These are phyloP conservation scores for Pyrenochaeta sp. DNA, from an alignment of 2,329 filamentous ascomycete genomes.

Conservation along the genomic window DNA sequence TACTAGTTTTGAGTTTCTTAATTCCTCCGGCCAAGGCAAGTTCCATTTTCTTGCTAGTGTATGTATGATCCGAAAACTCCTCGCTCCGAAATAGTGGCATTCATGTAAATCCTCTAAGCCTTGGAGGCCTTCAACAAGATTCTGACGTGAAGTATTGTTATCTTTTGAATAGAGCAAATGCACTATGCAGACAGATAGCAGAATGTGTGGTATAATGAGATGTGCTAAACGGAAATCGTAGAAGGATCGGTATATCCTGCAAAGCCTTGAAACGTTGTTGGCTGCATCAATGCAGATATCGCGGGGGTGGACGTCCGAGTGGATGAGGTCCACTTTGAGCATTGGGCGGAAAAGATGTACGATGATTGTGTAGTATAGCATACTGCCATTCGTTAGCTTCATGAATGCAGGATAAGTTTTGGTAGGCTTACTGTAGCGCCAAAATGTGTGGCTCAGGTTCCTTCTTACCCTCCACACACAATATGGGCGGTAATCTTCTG, in stretches of 20 bases:
- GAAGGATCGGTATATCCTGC: conserved; percentile 53
- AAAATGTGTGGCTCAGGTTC: conserved; percentile 77
- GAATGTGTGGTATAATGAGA: conserved; percentile 50
- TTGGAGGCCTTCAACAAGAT: conserved; percentile 54
- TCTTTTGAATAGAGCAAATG: conserved; percentile 56
- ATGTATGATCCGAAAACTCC: conserved; percentile 54
- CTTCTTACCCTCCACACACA: conserved; percentile 57
- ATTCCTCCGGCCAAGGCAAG: conserved; percentile 52
- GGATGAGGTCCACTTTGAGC: conserved; percentile 67
- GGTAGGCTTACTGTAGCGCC: conserved; percentile 73
- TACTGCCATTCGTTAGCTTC: conserved; percentile 45
- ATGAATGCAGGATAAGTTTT: neutral
- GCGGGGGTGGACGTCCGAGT: conserved; percentile 69
- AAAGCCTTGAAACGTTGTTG: conserved; percentile 54
- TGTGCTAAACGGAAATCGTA: conserved; percentile 54
- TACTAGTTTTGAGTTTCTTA: conserved; percentile 38
- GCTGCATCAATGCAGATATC: conserved; percentile 68
- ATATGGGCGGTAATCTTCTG: conserved; percentile 68
- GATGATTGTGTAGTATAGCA: conserved; percentile 77
- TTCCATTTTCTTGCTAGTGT: conserved; percentile 55
- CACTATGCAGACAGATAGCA: conserved; percentile 55
- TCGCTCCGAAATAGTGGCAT: conserved; percentile 55
- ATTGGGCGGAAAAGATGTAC: conserved; percentile 77
- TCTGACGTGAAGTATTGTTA: conserved; percentile 43
- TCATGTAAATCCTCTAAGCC: conserved; percentile 54